Percentiles rank a stretch among this genome's conserved stretches.
phyloP scores from a whole-genome alignment of 768 basidiomycete species.

The Crepidotus variabilis region DNA sequence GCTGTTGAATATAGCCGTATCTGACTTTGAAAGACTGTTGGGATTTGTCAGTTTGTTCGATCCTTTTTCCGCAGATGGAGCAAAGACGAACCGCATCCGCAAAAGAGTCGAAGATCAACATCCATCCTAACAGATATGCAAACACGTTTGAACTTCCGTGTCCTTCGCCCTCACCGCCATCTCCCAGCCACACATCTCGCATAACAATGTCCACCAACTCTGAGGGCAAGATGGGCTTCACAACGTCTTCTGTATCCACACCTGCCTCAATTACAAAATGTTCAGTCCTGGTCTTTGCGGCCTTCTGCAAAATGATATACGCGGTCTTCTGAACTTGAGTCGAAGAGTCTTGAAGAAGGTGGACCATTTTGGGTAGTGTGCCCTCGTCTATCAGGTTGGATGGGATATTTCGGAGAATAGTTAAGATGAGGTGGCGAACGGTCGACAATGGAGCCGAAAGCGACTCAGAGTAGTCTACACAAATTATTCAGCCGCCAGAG shows the following conservation, averaged over 20 bases:
- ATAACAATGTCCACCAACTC: conserved; percentile 67
- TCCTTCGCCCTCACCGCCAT: conserved; percentile 32
- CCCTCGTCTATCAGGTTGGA: conserved; percentile 55
- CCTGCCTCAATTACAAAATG: conserved; percentile 84
- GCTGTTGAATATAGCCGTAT: conserved; percentile 80
- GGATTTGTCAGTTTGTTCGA: background rate
- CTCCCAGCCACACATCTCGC: conserved; percentile 32
- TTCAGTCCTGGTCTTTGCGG: conserved; percentile 75
- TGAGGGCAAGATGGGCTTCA: conserved; percentile 42
- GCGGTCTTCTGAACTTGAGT: conserved; percentile 70
- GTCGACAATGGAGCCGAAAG: conserved; percentile 50
- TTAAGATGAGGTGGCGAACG: conserved; percentile 66
- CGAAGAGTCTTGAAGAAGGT: conserved; percentile 66
- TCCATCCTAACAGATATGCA: conserved; percentile 81
- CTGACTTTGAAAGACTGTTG: conserved; percentile 83
- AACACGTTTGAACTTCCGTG: conserved; percentile 34
- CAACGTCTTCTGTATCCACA: conserved; percentile 56
- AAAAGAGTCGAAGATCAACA: conserved; percentile 85
- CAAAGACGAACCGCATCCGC: conserved; percentile 63
- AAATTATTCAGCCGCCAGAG: conserved; percentile 1
- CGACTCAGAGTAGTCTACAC: conserved; percentile 17
- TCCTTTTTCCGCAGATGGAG: background rate
- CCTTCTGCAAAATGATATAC: conserved; percentile 65
- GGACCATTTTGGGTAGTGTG: conserved; percentile 72
- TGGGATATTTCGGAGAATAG: conserved; percentile 66